Percentiles rank a stretch among this genome's conserved stretches.
Conservation (phyloP, 257 asterid genomes). For the Eustoma russellianum region DNA sequence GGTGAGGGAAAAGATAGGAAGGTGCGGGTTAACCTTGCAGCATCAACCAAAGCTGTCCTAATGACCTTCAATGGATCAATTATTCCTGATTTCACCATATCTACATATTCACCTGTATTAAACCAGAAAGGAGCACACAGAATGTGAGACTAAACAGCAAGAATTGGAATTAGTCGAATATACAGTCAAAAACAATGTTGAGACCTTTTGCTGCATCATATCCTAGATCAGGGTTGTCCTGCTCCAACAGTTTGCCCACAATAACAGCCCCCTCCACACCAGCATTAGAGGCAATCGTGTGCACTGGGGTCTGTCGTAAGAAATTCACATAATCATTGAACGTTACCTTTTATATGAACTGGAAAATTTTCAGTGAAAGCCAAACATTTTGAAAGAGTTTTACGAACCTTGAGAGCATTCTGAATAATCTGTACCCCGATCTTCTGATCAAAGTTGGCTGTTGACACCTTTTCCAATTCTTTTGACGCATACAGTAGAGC, state of each 20-base stretch:
- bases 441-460: slow-evolving; percentile 19
- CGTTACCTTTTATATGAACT: not conserved
- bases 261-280: slow-evolving; percentile 98
- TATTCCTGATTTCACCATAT: slow-evolving; percentile 86
- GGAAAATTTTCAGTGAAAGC: not conserved
- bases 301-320: slow-evolving; percentile 54
- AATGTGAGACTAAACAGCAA: not conserved
- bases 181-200: not conserved
- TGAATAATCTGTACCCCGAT: slow-evolving; percentile 29
- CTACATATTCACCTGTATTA: slow-evolving; percentile 70
- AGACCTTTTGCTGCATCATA: slow-evolving; percentile 94
- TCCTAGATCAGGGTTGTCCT: slow-evolving; percentile 77
- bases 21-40: slow-evolving; percentile 56
- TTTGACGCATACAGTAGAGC: slow-evolving; percentile 18
- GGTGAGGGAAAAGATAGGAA: not conserved
- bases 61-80: slow-evolving; percentile 82
- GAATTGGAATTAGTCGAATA: not conserved
- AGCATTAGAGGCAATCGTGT: slow-evolving; percentile 77
- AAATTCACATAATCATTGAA: not conserved
- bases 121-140: not conserved
- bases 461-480: slow-evolving; percentile 12
- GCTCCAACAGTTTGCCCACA: slow-evolving; percentile 87
- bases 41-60: slow-evolving; percentile 89
- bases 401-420: slow-evolving; percentile 25
- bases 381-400: too few species aligned